Evolutionary conservation across 108 stramenopile genomes (phyloP), one percentile per base, ranked within the genome.

Genomic region (Fragilariopsis cylindrus): DNA sequence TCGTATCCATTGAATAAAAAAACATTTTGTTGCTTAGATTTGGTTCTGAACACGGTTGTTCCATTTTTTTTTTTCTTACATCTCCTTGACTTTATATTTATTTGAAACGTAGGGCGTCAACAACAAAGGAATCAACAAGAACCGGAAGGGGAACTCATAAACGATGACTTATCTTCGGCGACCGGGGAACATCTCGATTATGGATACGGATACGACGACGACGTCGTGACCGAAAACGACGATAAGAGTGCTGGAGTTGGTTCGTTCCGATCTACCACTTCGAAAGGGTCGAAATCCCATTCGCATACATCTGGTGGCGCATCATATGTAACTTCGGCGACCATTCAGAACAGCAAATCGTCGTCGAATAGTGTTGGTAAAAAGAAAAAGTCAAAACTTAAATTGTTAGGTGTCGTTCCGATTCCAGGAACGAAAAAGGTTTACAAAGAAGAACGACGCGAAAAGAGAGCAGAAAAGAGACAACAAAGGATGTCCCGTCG

Each of bases 391-490:
- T 39, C 19, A 1, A 58, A 18, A 41, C 9, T 55, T 21, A 80
- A 80, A 73, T 45, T 80, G 60, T 41, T 80, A 15, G 79, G 79
- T 48, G 40, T 80, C 4, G 79, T 80, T 4, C 79, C 79, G 41
- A 80, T 80, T 57, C 79, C 79, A 13, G 79, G 70, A 3, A 80
- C 73, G 4, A 40, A 80, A 39, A 80, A 80, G 69, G 53, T 50
- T 3, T 80, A 74, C 73, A 62, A 65, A 47, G 79, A 80, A 48
- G 73, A 80, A 30, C 42, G 73, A 40, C 48, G 73, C 15, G 72
- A 65, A 46, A 16, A 74, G 60, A 42, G 56, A 56, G 73, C 63
- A 30, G 71, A 76, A 60, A 81, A 81, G 65, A 60, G 73, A 60
- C 63, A 60, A 1, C 7, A 69, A 19, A 74, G 58, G 55, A 63